Base-by-base conservation (phyloP, 768 basidiomycete genomes). In the Suillus subalutaceus region DNA sequence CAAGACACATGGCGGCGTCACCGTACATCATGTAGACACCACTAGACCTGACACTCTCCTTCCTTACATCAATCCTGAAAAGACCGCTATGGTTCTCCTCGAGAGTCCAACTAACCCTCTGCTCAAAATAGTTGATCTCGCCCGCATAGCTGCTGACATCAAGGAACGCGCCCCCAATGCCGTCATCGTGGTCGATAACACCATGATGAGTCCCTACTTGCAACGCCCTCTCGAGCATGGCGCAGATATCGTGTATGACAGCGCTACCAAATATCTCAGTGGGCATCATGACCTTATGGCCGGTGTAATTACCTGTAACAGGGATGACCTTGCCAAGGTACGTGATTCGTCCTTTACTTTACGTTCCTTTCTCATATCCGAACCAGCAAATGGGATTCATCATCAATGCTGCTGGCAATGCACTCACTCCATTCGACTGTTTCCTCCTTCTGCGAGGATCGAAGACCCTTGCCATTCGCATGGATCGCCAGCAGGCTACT, bases 201-300 rank as follows among this genome's bases (percentile, higher is more conserved):
- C 97, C 67, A 99, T 99, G 97, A 98, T 99, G 97, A 97, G 96
- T 74, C 97, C 97, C 18, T 99, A 98, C 79, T 83, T 99, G 9
- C 96, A 97, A 75, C 82, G 96, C 65, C 97, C 97, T 13, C 86
- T 99, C 44, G 95, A 99, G 73, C 91, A 97, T 64, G 97, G 97
- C 18, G 94, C 94, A 58, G 97, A 99, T 75, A 88, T 99, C 64
- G 96, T 98, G 10, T 99, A 99, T 73, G 97, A 99, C 78, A 96
- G 94, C 66, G 97, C 90, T 12, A 99, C 97, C 30, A 99, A 99
- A 76, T 99, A 99, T 78, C 84, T 99, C 56, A 95, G 93, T 65
- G 97, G 97, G 9, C 97, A 99, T 73, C 97, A 99, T 79, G 97
- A 99, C 75, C 88, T 99, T 69, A 99, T 99, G 97, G 97, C 97